Conservation (phyloP, 306 rosid genomes). For the Mucuna pruriens region DNA sequence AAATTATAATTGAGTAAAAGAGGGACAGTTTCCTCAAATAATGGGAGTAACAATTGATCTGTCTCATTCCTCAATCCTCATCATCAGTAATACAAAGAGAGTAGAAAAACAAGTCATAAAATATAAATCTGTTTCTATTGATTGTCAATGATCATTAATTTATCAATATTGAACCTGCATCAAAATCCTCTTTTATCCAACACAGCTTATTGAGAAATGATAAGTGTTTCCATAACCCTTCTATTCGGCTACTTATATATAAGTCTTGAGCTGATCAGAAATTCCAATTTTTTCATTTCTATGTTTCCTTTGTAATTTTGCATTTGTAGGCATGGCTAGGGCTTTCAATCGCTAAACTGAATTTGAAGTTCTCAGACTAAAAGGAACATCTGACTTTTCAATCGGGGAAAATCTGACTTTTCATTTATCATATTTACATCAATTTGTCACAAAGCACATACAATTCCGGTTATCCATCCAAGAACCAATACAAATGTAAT, state of each 20-base stretch:
- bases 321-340: not conserved
- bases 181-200: not conserved
- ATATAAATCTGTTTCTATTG: too few relatives aligned
- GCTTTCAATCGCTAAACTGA: not conserved
- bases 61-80: too few relatives aligned
- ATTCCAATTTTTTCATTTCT: not conserved
- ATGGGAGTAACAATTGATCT: too few relatives aligned
- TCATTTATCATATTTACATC: not conserved
- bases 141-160: not conserved
- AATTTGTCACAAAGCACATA: not conserved
- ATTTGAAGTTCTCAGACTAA: not conserved
- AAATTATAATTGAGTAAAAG: too few relatives aligned
- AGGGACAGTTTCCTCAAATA: too few relatives aligned
- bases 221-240: not conserved
- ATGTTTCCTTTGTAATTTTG: not conserved
- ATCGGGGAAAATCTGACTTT: not conserved
- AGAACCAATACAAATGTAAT: not conserved
- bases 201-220: not conserved
- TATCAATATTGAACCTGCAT: not conserved
- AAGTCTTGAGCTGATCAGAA: not conserved
- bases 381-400: not conserved
- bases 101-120: too few relatives aligned
- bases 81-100: too few relatives aligned
- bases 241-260: not conserved
- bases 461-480: not conserved